Conservation (phyloP, 225 moss, liverwort and hornwort genomes). For the Anthoceros angustus region DNA sequence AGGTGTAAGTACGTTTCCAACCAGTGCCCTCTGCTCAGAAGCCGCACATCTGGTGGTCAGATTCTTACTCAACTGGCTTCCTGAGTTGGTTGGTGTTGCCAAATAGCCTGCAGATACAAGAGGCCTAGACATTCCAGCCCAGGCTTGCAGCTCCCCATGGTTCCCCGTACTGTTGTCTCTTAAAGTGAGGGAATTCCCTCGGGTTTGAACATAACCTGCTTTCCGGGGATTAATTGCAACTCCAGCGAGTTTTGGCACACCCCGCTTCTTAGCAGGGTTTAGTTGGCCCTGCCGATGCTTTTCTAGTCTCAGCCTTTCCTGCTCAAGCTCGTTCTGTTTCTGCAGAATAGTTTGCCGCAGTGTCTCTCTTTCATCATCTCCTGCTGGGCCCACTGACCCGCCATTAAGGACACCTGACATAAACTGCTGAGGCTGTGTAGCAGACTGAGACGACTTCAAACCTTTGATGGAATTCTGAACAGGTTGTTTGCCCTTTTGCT, state of each 20-base stretch:
- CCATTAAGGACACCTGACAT: conserved; percentile 16
- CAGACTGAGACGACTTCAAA: conserved; percentile 11
- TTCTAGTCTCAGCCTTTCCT: neutral
- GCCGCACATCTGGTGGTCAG: neutral
- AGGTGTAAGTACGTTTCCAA: neutral
- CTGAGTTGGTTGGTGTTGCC: neutral
- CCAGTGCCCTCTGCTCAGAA: neutral
- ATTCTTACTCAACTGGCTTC: neutral
- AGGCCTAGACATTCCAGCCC: neutral
- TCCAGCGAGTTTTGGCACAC: neutral
- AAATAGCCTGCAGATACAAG: neutral
- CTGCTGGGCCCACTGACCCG: neutral
- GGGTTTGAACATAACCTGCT: neutral
- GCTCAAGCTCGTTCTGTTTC: conserved; percentile 2
- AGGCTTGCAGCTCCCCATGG: neutral
- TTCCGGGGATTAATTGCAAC: neutral
- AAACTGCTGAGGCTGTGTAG: conserved; percentile 9
- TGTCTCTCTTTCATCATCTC: neutral
- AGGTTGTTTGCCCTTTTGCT: conserved; percentile 31
- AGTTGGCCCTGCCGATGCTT: neutral
- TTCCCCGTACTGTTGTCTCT: neutral
- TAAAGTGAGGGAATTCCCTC: neutral
- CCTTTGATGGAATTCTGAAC: conserved; percentile 11
- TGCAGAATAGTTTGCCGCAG: neutral
- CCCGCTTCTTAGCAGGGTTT: neutral